Base-by-base conservation (phyloP, 2,329 filamentous ascomycete species). In the Colletotrichum liaoningense region DNA sequence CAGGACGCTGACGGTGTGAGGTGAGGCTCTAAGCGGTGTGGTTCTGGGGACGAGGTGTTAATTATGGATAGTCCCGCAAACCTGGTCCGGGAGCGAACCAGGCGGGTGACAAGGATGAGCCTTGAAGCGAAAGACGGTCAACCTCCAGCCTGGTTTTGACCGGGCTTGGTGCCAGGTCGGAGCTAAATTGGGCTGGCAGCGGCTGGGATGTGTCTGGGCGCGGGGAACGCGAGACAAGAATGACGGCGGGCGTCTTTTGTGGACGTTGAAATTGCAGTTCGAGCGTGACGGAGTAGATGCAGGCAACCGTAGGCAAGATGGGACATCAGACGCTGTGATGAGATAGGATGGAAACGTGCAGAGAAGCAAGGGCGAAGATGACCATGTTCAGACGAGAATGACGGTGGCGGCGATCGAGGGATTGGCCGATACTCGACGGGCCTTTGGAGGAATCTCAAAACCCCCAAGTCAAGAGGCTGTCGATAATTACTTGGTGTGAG, bases 91-190 rank as follows among this genome's bases (percentile, higher is more conserved):
- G 64, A 67, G 72, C 54, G 49, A 70, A 33, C 68, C 52, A 70
- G 66, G 57, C 69, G 73, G 65, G 70, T 35, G 59, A 67, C 74
- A 75, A 70, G 74, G 74, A 73, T 75, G 22, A n/a, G 74, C 57
- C 73, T 67, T 58, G 74, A 58, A 63, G 66, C 46, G 72, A 75
- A 73, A 73, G 74, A 75, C 74, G 74, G 74, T 75, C 72, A 75
- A 75, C 68, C 49, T 56, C 58, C 63, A 67, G 72, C 71, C 55
- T 64, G 55, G 71, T 52, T 55, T 59, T 42, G 54, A 66, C 46
- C 54, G 54, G 70, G 59, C 38, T 74, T 62, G 66, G 57, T 62
- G 49, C 56, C 54, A 58, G 70, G 46, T 71, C 66, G 33, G 71
- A 70, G 66, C 73, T 71, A 67, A 56, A 65, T 63, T 59, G 58